These are phyloP conservation scores for Thinopyrum elongatum DNA, from an alignment of 176 grass and related monocot species.

Conservation along the genomic window DNA sequence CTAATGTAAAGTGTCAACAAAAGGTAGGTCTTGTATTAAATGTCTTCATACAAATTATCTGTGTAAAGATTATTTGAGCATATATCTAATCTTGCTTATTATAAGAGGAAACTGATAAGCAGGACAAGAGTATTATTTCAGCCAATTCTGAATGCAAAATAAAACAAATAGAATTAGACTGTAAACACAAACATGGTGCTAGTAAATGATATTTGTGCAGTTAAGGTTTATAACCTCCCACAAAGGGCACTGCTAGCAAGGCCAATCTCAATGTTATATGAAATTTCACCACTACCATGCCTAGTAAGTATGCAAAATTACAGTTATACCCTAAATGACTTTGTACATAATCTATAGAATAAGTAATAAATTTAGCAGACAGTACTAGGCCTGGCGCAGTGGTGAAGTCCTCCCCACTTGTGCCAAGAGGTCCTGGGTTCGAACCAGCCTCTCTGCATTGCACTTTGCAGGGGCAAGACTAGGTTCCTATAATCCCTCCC, in stretches of 20 bases:
- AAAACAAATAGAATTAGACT: background rate
- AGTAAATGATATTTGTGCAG: conserved; percentile 6
- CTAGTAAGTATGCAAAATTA: background rate
- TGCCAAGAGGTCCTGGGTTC: too few species aligned
- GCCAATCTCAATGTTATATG: background rate
- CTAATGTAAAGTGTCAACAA: background rate
- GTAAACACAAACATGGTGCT: background rate
- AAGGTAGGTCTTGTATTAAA: background rate
- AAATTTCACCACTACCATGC: background rate
- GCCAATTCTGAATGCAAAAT: conserved; percentile 3
- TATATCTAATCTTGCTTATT: background rate
- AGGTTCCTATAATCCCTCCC: too few species aligned
- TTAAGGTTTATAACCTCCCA: background rate
- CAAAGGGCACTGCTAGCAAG: background rate
- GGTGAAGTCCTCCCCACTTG: too few species aligned
- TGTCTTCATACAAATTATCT: background rate
- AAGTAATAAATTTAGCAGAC: conserved; percentile 2
- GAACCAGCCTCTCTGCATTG: too few species aligned
- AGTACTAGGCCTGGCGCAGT: too few species aligned
- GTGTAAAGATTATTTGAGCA: background rate
- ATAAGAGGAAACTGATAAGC: background rate
- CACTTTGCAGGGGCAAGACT: too few species aligned
- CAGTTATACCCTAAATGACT: background rate
- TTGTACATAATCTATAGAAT: conserved; percentile 21
- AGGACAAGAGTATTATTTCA: background rate